Percentiles rank a stretch among this genome's conserved stretches.
phyloP scores from a whole-genome alignment of 1,284 basidiomycete species.

The Apiotrichum gracile region DNA sequence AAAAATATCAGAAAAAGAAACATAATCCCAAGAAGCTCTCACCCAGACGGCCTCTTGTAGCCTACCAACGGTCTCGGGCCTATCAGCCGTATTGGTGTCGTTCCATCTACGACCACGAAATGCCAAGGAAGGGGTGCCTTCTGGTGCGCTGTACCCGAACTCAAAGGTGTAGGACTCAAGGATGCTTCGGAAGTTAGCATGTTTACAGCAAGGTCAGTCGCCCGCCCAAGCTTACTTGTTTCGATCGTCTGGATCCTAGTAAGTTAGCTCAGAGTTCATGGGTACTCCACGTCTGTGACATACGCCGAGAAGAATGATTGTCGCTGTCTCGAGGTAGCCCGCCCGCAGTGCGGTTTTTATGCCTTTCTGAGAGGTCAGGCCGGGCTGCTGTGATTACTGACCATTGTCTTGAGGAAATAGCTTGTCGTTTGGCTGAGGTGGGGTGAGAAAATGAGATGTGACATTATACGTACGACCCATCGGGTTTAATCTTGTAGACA shows the following conservation, averaged over 20 bases:
- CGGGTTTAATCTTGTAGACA: not conserved
- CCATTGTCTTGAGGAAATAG: not conserved
- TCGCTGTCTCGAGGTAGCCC: conserved; percentile 19
- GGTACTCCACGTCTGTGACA: not conserved
- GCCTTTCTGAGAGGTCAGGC: not conserved
- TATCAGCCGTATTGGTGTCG: too few relatives aligned
- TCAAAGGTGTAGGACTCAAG: conserved; percentile 28
- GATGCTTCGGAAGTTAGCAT: too few relatives aligned
- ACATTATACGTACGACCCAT: not conserved
- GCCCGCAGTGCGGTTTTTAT: conserved; percentile 8
- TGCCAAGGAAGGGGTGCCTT: not conserved
- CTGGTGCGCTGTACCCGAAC: conserved; percentile 17
- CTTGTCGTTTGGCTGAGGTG: not conserved
- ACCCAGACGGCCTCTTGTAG: too few relatives aligned
- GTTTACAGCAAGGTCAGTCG: too few relatives aligned
- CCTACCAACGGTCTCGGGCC: too few relatives aligned
- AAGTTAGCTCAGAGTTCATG: too few relatives aligned
- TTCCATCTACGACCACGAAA: too few relatives aligned
- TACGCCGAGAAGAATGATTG: conserved; percentile 17
- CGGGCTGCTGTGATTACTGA: not conserved
- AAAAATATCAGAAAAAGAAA: too few relatives aligned
- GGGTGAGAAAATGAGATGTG: not conserved
- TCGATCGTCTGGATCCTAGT: too few relatives aligned
- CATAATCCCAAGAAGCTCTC: too few relatives aligned
- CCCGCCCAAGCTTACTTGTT: too few relatives aligned